Conservation (phyloP, 495 filamentous ascomycete species). For the Aspergillus conjunctus region DNA sequence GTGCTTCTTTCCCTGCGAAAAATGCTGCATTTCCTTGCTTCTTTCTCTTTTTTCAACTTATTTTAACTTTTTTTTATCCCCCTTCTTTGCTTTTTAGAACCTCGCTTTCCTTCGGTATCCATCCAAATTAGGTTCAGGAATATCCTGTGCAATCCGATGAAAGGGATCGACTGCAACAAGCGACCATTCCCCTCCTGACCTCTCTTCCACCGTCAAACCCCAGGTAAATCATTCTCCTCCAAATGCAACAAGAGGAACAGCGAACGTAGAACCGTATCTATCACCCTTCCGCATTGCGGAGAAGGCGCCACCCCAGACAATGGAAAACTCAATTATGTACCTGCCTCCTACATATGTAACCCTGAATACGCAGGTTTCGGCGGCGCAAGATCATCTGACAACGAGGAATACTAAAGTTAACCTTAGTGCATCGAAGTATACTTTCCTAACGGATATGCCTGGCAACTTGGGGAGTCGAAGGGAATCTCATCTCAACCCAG, state of each 20-base stretch:
- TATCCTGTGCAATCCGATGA: slow-evolving; percentile 4
- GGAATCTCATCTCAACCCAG: too few relatives aligned
- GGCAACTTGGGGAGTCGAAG: neutral
- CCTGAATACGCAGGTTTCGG: neutral
- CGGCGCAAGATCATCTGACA: slow-evolving; percentile 17
- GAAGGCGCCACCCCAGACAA: slow-evolving; percentile 1
- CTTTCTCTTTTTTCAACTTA: neutral
- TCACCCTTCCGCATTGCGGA: neutral
- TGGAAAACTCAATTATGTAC: neutral
- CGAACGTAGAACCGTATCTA: neutral
- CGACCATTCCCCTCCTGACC: neutral
- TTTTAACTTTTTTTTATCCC: neutral
- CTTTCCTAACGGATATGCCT: neutral
- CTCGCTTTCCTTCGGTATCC: slow-evolving; percentile 1
- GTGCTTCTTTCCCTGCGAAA: too few relatives aligned
- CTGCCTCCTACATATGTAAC: slow-evolving; percentile 8
- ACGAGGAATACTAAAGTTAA: neutral
- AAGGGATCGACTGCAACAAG: neutral
- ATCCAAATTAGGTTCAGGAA: neutral
- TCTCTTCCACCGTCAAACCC: neutral
- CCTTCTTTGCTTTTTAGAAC: neutral
- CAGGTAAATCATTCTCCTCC: slow-evolving; percentile 11
- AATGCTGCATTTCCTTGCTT: neutral
- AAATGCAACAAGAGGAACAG: neutral
- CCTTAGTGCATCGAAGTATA: too few relatives aligned